Percentiles rank a stretch among this genome's conserved stretches.
These are phyloP conservation scores for Fusarium humuli DNA, from an alignment of 2,329 filamentous ascomycete genomes.

Conservation along the genomic window DNA sequence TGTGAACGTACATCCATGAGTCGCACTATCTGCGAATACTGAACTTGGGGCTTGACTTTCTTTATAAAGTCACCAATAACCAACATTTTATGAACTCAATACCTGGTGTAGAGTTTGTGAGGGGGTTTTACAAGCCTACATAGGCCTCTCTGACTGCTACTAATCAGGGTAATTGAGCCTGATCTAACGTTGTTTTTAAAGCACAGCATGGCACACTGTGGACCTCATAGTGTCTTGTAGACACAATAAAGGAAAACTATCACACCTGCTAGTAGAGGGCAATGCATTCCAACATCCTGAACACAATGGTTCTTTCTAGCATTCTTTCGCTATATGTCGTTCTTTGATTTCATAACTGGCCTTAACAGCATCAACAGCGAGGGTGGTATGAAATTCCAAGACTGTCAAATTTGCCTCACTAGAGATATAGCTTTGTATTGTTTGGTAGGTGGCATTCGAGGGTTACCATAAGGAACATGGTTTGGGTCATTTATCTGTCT, in stretches of 20 bases:
- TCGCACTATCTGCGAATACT: not conserved
- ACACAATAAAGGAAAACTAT: not conserved
- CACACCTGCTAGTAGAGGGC: not conserved
- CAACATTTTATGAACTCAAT: not conserved
- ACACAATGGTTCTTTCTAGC: not conserved
- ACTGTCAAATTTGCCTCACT: not conserved
- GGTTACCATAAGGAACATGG: not conserved
- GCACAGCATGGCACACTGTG: not conserved
- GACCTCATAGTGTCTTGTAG: not conserved
- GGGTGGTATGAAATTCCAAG: not conserved
- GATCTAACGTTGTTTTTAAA: not conserved
- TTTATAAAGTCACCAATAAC: not conserved
- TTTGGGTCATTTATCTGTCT: not conserved
- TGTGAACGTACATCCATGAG: not conserved
- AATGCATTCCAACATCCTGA: rapidly evolving
- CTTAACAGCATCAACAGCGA: not conserved
- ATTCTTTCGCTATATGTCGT: not conserved
- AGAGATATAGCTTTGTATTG: not conserved
- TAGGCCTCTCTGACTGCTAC: not conserved
- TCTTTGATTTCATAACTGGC: not conserved
- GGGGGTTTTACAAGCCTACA: not conserved
- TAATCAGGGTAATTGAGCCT: not conserved
- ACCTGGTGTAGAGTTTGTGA: not conserved
- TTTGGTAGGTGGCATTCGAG: not conserved
- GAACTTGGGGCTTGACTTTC: not conserved